These are phyloP conservation scores for Exophiala mesophila DNA, from an alignment of 2,329 filamentous ascomycete species.

Conservation along the genomic window DNA sequence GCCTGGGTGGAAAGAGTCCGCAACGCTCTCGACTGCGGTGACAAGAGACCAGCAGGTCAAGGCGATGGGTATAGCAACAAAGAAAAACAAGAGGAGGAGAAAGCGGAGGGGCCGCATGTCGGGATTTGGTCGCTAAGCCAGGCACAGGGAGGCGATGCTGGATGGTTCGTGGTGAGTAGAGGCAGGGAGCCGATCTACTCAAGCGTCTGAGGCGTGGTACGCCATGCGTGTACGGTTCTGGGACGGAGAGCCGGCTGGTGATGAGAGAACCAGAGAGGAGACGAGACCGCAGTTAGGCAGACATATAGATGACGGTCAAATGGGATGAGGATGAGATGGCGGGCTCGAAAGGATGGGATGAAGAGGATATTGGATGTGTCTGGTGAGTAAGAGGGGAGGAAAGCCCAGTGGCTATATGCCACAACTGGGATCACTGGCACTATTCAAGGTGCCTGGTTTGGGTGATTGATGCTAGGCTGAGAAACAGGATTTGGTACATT, in stretches of 20 bases:
- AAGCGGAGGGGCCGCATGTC: slow-evolving; percentile 46
- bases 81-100: slow-evolving; percentile 42
- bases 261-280: neutral
- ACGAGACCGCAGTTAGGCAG: too few relatives aligned
- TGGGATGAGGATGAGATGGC: too few relatives aligned
- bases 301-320: too few relatives aligned
- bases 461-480: too few relatives aligned
- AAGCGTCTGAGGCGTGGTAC: neutral
- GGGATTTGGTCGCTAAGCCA: too few relatives aligned
- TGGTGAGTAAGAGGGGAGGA: neutral
- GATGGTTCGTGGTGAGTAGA: neutral
- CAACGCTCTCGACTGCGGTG: slow-evolving; percentile 26
- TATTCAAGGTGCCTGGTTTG: too few relatives aligned
- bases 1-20: slow-evolving; percentile 33
- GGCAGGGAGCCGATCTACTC: neutral
- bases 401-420: neutral
- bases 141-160: slow-evolving; percentile 9
- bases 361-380: neutral
- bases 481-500: neutral
- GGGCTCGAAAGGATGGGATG: too few relatives aligned
- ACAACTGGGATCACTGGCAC: neutral
- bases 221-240: neutral
- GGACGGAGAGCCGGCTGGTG: neutral
- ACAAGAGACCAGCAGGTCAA: slow-evolving; percentile 45
- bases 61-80: slow-evolving; percentile 45